Evolutionary conservation across 2,329 filamentous ascomycete genomes (phyloP), one percentile per base, ranked within the genome.

Genomic region (Alternaria solani): DNA sequence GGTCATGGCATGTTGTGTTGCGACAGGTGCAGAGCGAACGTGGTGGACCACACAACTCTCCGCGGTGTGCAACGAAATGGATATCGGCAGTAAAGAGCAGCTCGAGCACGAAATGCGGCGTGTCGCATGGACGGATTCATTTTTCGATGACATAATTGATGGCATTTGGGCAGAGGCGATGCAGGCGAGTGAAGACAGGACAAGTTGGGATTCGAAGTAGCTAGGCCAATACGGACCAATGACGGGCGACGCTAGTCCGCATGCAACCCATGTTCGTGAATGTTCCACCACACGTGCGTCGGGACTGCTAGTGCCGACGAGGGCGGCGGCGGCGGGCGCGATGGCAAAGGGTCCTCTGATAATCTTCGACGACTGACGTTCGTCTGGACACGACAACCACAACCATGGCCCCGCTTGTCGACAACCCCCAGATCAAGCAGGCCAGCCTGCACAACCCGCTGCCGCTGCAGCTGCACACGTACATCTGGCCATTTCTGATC

Each of bases 401-500:
- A 66, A 75, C 65, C 58, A 77, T 77, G 76, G 66, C 67, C 59
- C 89, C 89, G 79, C 91, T 99, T 80, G 93, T 98, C 80, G 92
- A 96, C 82, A 94, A 93, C 81, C 82, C 90, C 70, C 92, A 97
- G 85, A 96, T 99, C 80, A 87, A 91, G 84, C 86, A 89, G 78
- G 91, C 95, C 67, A 91, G 93, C 78, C 87, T 99, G 70, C 90
- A 97, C 80, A 93, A 93, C 74, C 93, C 94, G 64, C 87, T 97
- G 66, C 89, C 93, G 34, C 81, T 91, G 65, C 88, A 91, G 75
- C 84, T 96, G 62, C 94, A 97, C 79, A 83, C 92, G 70, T 99
- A 99, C 78, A 81, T 97, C 71, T 97, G 93, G 92, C 95, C 95
- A 0, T 99, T 97, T 75, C 83, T 90, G 61, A 89, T 97, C 69